Evolutionary conservation across 805 yeast species (phyloP).

Genomic region (Isabelozyma pseudorhagii): DNA sequence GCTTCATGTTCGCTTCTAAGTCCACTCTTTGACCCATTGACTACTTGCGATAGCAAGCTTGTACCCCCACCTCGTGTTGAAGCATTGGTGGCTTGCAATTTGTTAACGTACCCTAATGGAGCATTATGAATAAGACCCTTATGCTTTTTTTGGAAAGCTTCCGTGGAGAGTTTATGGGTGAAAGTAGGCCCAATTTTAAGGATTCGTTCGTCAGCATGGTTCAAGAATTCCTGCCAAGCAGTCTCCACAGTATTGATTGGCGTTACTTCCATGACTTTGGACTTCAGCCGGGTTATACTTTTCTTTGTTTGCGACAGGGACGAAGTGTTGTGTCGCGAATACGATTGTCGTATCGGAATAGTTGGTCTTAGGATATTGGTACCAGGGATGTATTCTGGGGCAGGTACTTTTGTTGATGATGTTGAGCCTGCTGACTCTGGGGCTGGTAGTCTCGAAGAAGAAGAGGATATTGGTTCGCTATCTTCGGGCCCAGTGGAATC

Average conservation of each 20-base stretch:
- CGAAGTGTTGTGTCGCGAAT: conserved; percentile 11
- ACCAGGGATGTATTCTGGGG: conserved; percentile 54
- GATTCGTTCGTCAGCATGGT: conserved; percentile 58
- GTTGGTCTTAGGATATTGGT: conserved; percentile 56
- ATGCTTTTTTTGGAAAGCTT: conserved; percentile 52
- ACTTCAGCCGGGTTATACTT: conserved; percentile 10
- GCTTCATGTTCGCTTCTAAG: conserved; percentile 11
- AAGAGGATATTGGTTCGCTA: conserved; percentile 17
- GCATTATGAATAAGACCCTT: conserved; percentile 58
- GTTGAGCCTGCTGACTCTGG: conserved; percentile 22
- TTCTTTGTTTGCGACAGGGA: conserved; percentile 10
- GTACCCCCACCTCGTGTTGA: conserved; percentile 15
- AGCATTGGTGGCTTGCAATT: conserved; percentile 14
- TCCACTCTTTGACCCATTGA: conserved; percentile 27
- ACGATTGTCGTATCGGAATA: conserved; percentile 33
- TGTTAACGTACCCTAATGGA: conserved; percentile 44
- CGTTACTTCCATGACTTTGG: conserved; percentile 35
- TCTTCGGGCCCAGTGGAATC: conserved; percentile 10
- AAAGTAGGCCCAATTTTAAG: conserved; percentile 54
- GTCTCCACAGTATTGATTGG: conserved; percentile 53
- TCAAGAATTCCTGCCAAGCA: conserved; percentile 56
- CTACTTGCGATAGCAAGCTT: conserved; percentile 37
- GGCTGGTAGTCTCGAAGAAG: conserved; percentile 11
- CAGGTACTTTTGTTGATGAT: conserved; percentile 11
- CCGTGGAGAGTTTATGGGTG: conserved; percentile 43